Evolutionary conservation across 305 asterid species (phyloP).

Genomic region (Salvia sclarea): DNA sequence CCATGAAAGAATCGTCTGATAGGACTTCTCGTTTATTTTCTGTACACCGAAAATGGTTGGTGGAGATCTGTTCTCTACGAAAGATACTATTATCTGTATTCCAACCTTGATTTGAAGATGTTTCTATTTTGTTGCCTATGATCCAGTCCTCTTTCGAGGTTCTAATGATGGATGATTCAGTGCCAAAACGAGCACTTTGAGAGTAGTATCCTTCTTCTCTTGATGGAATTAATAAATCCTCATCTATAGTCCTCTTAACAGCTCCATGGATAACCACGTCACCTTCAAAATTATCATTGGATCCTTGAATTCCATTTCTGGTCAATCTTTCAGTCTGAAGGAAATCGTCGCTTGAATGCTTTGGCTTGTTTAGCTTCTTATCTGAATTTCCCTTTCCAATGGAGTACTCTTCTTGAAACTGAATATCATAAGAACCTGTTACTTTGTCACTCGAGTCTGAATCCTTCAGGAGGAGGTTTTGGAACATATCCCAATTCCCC

Average conservation of each 20-base stretch:
- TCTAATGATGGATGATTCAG: slow-evolving; percentile 45
- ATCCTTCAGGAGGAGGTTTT: slow-evolving; percentile 71
- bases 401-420: slow-evolving; percentile 39
- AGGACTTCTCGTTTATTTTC: slow-evolving; percentile 46
- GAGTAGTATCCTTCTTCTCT: slow-evolving; percentile 39
- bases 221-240: slow-evolving; percentile 46
- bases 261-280: slow-evolving; percentile 42
- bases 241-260: slow-evolving; percentile 40
- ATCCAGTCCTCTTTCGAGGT: slow-evolving; percentile 61
- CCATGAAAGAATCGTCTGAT: slow-evolving; percentile 71
- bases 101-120: slow-evolving; percentile 29
- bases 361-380: slow-evolving; percentile 37
- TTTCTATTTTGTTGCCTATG: slow-evolving; percentile 33
- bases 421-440: slow-evolving; percentile 30
- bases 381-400: slow-evolving; percentile 34
- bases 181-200: slow-evolving; percentile 37
- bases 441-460: slow-evolving; percentile 44
- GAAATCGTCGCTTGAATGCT: slow-evolving; percentile 55
- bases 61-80: slow-evolving; percentile 41
- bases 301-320: slow-evolving; percentile 31
- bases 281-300: slow-evolving; percentile 36
- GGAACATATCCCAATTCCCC: slow-evolving; percentile 77
- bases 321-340: slow-evolving; percentile 38
- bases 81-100: slow-evolving; percentile 33
- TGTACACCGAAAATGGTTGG: slow-evolving; percentile 32